Evolutionary conservation across 345 rosid species (phyloP), one percentile per base, ranked within the genome.

Genomic region (Schrenkiella parvula): DNA sequence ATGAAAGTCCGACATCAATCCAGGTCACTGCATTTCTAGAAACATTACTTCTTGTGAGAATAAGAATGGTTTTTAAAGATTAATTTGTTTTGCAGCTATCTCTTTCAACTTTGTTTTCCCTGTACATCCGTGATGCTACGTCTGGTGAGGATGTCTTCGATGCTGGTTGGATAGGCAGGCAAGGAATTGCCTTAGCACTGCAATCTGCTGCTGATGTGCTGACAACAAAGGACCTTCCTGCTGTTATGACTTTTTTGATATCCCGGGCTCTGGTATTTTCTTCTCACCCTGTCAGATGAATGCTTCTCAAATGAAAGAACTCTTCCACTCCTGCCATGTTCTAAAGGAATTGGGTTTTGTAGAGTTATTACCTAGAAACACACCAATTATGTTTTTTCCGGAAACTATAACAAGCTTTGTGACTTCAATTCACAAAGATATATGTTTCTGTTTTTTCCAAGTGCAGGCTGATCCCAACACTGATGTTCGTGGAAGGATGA

Each of bases 401-500:
- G 47, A 50, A 32, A 50, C 19, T 26, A 39, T 26, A 41, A 50
- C 26, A 55, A 65, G 51, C 31, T 48, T 46, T 38, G n/a, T 31
- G 57, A 73, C 14, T 48, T 15, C 13, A 21, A 19, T 23, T 54
- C 14, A 43, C 39, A 64, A 44, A 13, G 13, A 8, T 28, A n/a
- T 7, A 54, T 64, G 58, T 6, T 47, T 26, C 21, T 23, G 23
- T 25, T 51, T 61, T 39, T 77, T 58, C 44, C 52, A 70, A 21
- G 50, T 82, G 76, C 87, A 95, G 99, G 99, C 95, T 74, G 99
- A 95, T 73, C 88, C 89, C 67, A 95, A 95, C 82, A 79, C 85
- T 23, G 99, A 95, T 88, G 99, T 95, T 83, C 95, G 98, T 64
- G 99, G 97, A 73, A 86, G 90, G 81, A 95, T 95, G 99, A 89